Evolutionary conservation across 2,329 filamentous ascomycete genomes (phyloP), one percentile per base, ranked within the genome.

Genomic region (Fusarium pilosicola): DNA sequence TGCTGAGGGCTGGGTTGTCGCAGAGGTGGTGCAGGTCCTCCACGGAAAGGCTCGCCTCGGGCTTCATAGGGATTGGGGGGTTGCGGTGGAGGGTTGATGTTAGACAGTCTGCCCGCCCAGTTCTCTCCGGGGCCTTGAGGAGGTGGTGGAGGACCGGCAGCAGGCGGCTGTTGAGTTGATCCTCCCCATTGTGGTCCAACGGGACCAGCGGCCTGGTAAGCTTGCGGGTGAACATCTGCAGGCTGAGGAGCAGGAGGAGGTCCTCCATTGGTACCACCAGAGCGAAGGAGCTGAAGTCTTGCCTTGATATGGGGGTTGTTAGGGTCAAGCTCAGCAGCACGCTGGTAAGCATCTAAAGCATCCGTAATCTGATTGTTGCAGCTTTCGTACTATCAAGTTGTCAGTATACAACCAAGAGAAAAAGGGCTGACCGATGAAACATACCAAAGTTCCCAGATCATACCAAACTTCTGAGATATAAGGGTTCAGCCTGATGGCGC

Each of bases 401-500:
- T 86, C 74, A 86, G 81, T 58, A 58, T 44, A 32, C 12, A 10
- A 36, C 20, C 39, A 49, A 36, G 34, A 18, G 22, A 11, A 15
- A 51, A 28, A 30, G 4, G 11, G 14, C 32, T 28, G 9, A 28
- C 12, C 13, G 22, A 24, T 42, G 9, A 24, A 44, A 89, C 93
- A 87, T 89, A 97, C 94, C 86, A 99, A 80, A 77, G 96, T 99
- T 71, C 96, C 96, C 44, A 99, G 87, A 83, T 99, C 96, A 83
- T 98, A 99, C 96, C 96, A 99, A 58, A 99, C 96, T 83, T 99
- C 96, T 5, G 95, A 98, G 74, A 99, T 98, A 86, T 97, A 98
- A 10, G 96, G 96, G 81, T 98, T 99, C 78, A 99, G 85, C 63
- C 96, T 93, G 78, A 98, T 99, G 52, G 96, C 96, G 69, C 96